Evolutionary conservation across 345 rosid genomes (phyloP), one percentile per base, ranked within the genome.

Genomic region (Dipteronia sinensis): DNA sequence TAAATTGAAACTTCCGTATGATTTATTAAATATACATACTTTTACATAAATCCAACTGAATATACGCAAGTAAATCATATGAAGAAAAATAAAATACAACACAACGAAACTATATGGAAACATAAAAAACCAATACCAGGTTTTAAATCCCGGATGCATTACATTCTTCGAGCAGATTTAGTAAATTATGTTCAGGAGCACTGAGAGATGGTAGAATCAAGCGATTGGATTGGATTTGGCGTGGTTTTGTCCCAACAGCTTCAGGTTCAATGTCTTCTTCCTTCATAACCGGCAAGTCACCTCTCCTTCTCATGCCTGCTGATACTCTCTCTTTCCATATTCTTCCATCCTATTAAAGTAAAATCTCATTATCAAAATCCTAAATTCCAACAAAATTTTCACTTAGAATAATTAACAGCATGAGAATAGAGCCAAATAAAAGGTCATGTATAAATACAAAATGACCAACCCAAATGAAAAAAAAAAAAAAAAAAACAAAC

Each of bases 321-420:
- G 98, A 87, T 42, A 88, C 94, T 73, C 95, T 83, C 86, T 95
- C 97, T 80, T 95, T 95, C 98, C 98, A 95, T 73, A 93, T 56
- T 88, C 97, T 90, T 73, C 98, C 98, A 81, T 95, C 98, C 98
- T 93, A 83, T 76, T 74, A 19, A 74, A 62, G 61, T 72, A 69
- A 31, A 20, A 64, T 70, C n/a, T 47, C 10, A 23, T 63, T 34
- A 63, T 74, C 58, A 69, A 49, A 67, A 73, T 63, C 76, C 63
- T 56, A n/a, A 69, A 67, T 47, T 40, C 22, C 17, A 31, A n/a
- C 9, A 23, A 38, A 59, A 7, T n/a, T 71, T 2, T 76, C 15
- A 16, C 47, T 7, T 22, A 16, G n/a, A 55, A 65, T 3, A 59
- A 40, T n/a, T 8, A 68, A 19, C 0, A 38, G 29, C 20, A 56